Percentiles rank a stretch among this genome's conserved stretches.
Conservation (phyloP, 164 flowering plant species). For the Saururus chinensis region DNA sequence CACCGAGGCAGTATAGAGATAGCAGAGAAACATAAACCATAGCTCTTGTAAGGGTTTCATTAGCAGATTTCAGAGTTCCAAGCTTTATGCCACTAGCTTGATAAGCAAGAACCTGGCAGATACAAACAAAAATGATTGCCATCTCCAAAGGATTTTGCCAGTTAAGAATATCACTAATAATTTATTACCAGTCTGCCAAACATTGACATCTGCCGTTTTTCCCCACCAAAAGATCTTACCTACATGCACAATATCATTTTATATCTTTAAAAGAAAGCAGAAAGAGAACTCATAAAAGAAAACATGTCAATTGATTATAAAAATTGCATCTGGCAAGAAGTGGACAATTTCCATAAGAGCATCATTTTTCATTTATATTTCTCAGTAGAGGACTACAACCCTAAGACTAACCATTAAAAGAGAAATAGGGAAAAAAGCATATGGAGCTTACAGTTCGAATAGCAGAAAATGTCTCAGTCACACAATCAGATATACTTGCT, state of each 20-base stretch:
- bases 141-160: slow-evolving; percentile 1
- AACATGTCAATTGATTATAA: background rate
- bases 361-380: background rate
- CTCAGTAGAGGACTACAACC: too few species aligned
- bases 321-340: background rate
- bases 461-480: slow-evolving; percentile 82
- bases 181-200: slow-evolving; percentile 65
- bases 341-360: background rate
- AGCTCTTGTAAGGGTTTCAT: slow-evolving; percentile 84
- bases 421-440: background rate
- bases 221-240: slow-evolving; percentile 97
- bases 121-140: slow-evolving; percentile 4
- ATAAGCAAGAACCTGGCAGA: slow-evolving; percentile 64
- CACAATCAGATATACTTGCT: slow-evolving; percentile 86
- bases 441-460: slow-evolving; percentile 76
- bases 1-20: slow-evolving; percentile 86
- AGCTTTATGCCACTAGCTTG: slow-evolving; percentile 82
- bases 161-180: background rate
- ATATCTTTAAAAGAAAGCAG: background rate
- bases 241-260: slow-evolving; percentile 13
- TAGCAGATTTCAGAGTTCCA: slow-evolving; percentile 69
- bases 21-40: slow-evolving; percentile 85
- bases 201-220: slow-evolving; percentile 82
- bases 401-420: too few species aligned
- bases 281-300: too few species aligned